phyloP scores from a whole-genome alignment of 176 grass and related monocot species.

The Saccharum officinarum region DNA sequence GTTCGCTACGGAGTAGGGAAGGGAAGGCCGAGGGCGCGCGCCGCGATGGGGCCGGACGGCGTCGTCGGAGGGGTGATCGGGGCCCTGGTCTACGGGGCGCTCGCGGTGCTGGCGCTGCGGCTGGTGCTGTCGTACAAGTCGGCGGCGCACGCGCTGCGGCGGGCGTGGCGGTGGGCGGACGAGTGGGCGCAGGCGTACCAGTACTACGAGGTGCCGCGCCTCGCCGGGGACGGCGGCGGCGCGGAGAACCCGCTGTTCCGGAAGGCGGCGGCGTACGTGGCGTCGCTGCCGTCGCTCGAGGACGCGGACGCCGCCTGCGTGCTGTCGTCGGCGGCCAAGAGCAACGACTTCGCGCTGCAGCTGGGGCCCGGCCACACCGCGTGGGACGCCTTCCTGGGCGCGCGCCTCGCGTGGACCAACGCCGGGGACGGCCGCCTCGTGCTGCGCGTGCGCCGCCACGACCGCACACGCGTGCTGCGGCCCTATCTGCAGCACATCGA shows the following conservation, averaged over 20 bases:
- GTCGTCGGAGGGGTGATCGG: not conserved
- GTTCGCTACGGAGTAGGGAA: too few relatives aligned
- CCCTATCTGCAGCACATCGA: conserved; percentile 94
- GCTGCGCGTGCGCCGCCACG: conserved; percentile 79
- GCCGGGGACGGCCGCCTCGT: conserved; percentile 34
- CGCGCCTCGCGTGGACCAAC: conserved; percentile 75
- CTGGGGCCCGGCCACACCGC: conserved; percentile 54
- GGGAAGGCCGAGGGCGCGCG: not conserved
- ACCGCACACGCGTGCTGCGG: conserved; percentile 73
- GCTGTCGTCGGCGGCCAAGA: conserved; percentile 65
- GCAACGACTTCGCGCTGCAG: conserved; percentile 79
- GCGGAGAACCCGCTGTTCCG: conserved; percentile 88
- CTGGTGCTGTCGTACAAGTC: conserved; percentile 72
- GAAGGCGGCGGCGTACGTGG: conserved; percentile 71
- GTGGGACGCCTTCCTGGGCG: conserved; percentile 75
- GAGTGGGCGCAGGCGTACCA: conserved; percentile 88
- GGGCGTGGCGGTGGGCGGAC: conserved; percentile 71
- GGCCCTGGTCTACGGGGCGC: conserved; percentile 17
- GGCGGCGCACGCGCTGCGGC: conserved; percentile 44
- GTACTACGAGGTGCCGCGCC: conserved; percentile 79
- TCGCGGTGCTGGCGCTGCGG: conserved; percentile 45
- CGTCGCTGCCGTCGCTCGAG: conserved; percentile 74
- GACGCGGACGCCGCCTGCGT: conserved; percentile 68
- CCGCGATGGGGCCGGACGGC: conserved; percentile 27
- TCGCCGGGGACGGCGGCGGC: not conserved